Percentiles rank a stretch among this genome's conserved stretches.
phyloP scores from a whole-genome alignment of 257 asterid genomes.

The Solanum bukasovii region DNA sequence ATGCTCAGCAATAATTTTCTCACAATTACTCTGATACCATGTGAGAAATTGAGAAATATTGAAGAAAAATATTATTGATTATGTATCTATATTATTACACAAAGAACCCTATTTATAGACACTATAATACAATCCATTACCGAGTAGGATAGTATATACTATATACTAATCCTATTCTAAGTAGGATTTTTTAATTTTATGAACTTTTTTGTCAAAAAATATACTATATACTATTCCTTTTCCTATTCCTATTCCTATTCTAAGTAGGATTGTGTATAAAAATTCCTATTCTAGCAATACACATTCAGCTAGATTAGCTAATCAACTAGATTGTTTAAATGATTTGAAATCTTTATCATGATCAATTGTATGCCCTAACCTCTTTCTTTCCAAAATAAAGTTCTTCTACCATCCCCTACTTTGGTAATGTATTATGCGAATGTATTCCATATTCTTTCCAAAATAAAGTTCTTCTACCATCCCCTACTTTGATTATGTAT shows the following conservation, averaged over 20 bases:
- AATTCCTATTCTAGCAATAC: background rate
- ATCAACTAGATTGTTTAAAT: background rate
- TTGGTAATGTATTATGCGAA: background rate
- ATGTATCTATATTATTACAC: background rate
- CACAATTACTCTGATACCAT: background rate
- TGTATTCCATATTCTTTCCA: background rate
- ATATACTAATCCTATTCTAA: background rate
- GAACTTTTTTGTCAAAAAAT: too few species aligned
- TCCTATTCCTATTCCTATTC: background rate
- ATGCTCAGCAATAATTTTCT: background rate
- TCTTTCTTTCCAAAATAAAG: background rate
- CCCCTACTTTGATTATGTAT: background rate
- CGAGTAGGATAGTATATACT: too few species aligned
- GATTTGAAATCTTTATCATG: background rate
- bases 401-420: background rate
- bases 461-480: background rate
- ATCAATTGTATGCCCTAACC: background rate
- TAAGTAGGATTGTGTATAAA: too few species aligned
- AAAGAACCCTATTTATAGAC: too few species aligned
- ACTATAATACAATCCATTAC: too few species aligned
- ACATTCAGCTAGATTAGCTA: background rate
- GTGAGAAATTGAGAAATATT: background rate
- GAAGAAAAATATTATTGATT: background rate
- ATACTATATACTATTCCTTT: too few species aligned
- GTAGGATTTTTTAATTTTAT: too few species aligned